A percentile compares a stretch with the other conserved stretches of the same genome.
Evolutionary conservation across 352 stramenopile species (phyloP).

Genomic region (Globisporangium viniferum): DNA sequence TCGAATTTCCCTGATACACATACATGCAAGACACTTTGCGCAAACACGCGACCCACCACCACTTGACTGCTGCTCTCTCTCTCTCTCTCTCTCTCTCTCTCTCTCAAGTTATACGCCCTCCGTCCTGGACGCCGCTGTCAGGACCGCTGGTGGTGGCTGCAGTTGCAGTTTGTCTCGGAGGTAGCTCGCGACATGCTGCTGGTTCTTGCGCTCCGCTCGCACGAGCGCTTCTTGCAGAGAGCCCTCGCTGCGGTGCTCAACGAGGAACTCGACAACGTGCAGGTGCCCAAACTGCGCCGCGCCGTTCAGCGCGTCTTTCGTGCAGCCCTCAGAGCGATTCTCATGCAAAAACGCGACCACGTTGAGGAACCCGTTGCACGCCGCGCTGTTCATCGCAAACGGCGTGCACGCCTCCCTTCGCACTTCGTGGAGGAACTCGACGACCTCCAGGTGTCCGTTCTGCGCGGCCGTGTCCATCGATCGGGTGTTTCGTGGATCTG

Average conservation of each 20-base stretch:
- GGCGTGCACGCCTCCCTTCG: slow-evolving; percentile 1
- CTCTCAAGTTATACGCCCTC: background rate
- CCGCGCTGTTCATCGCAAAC: slow-evolving; percentile 19
- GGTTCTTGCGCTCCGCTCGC: background rate
- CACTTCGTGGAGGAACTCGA: slow-evolving; percentile 10
- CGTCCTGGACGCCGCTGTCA: background rate
- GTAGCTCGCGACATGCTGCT: background rate
- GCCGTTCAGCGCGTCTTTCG: slow-evolving; percentile 7
- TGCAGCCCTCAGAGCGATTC: slow-evolving; percentile 9
- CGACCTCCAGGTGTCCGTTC: slow-evolving; percentile 8
- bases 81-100: background rate
- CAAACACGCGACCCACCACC: too few species aligned
- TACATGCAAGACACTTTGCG: too few species aligned
- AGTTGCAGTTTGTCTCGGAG: background rate
- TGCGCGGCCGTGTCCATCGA: slow-evolving; percentile 7
- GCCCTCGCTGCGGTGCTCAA: slow-evolving; percentile 13
- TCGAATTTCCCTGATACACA: too few species aligned
- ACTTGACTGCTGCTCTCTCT: too few species aligned
- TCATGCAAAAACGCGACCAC: slow-evolving; percentile 8
- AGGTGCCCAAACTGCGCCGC: slow-evolving; percentile 4
- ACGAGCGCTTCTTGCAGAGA: slow-evolving; percentile 2
- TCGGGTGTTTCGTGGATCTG: background rate
- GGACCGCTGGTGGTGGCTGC: background rate
- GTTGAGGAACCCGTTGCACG: slow-evolving; percentile 19
- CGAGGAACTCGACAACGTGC: slow-evolving; percentile 11